phyloP scores from a whole-genome alignment of 2,329 filamentous ascomycete genomes.

The Blastomyces emzantsi region DNA sequence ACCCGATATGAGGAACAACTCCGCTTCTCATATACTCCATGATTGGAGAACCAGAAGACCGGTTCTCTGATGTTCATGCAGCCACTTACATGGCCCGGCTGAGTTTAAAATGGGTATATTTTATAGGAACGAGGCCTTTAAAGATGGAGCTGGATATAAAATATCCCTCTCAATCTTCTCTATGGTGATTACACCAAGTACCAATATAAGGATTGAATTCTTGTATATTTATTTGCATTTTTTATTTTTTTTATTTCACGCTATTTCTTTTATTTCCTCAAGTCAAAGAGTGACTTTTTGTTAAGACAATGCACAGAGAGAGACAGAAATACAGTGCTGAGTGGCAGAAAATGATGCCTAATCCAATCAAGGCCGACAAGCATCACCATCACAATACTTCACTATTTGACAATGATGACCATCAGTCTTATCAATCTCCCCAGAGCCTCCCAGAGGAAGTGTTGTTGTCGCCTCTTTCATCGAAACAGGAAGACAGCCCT shows the following conservation, averaged over 20 bases:
- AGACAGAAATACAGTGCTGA: slow-evolving; percentile 6
- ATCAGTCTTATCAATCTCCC: background rate
- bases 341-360: slow-evolving; percentile 7
- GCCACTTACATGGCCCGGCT: background rate
- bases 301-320: background rate
- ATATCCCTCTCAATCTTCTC: background rate
- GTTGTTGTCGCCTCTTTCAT: background rate
- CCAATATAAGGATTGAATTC: background rate
- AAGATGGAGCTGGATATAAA: background rate
- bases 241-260: background rate
- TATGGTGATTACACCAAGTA: background rate
- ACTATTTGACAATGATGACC: background rate
- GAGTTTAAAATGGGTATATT: background rate
- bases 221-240: background rate
- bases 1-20: slow-evolving; percentile 1
- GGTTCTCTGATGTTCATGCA: background rate
- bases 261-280: background rate
- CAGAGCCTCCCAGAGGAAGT: background rate
- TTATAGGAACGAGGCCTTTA: background rate
- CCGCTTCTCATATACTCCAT: background rate
- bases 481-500: background rate
- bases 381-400: background rate
- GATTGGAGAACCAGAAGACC: background rate
- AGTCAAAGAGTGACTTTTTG: background rate
- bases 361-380: background rate